phyloP scores from a whole-genome alignment of 1,284 basidiomycete species.

The Pterulicium gracile region DNA sequence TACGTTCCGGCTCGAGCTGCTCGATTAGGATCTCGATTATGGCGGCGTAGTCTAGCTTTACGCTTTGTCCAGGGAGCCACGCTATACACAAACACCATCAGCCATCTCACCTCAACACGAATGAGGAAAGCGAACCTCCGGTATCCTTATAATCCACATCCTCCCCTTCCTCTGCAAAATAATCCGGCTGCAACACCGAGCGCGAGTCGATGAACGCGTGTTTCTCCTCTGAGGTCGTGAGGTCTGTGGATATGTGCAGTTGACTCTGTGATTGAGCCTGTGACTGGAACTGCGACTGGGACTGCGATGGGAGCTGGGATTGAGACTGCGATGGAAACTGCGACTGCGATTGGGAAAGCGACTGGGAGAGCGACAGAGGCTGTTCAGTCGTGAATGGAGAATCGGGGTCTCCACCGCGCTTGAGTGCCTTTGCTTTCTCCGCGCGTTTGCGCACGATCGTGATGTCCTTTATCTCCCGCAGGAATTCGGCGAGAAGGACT shows the following conservation, averaged over 20 bases:
- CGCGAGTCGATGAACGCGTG: slow-evolving; percentile 20
- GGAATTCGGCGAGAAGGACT: slow-evolving; percentile 84
- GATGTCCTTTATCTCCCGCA: slow-evolving; percentile 86
- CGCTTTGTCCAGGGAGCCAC: slow-evolving; percentile 91
- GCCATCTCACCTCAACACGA: background rate
- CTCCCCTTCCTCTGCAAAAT: slow-evolving; percentile 26
- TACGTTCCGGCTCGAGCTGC: slow-evolving; percentile 80
- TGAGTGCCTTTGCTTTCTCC: slow-evolving; percentile 40
- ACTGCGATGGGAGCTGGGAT: no score
- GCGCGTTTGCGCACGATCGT: slow-evolving; percentile 58
- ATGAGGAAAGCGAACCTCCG: slow-evolving; percentile 33
- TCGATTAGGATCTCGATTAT: slow-evolving; percentile 94
- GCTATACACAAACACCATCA: slow-evolving; percentile 29
- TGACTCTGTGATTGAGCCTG: background rate
- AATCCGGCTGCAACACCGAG: background rate
- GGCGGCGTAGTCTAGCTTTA: slow-evolving; percentile 83
- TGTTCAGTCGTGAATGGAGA: no score
- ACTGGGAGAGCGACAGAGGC: no score
- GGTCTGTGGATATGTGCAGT: slow-evolving; percentile 15
- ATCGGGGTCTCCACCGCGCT: slow-evolving; percentile 29
- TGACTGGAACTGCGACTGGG: no score
- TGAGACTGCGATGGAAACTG: no score
- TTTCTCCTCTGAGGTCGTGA: slow-evolving; percentile 31
- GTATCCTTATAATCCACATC: slow-evolving; percentile 47
- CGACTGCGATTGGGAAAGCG: no score